Percentiles rank a stretch among this genome's conserved stretches.
Evolutionary conservation across 345 rosid genomes (phyloP).

Genomic region (Cardamine chenopodiifolia): DNA sequence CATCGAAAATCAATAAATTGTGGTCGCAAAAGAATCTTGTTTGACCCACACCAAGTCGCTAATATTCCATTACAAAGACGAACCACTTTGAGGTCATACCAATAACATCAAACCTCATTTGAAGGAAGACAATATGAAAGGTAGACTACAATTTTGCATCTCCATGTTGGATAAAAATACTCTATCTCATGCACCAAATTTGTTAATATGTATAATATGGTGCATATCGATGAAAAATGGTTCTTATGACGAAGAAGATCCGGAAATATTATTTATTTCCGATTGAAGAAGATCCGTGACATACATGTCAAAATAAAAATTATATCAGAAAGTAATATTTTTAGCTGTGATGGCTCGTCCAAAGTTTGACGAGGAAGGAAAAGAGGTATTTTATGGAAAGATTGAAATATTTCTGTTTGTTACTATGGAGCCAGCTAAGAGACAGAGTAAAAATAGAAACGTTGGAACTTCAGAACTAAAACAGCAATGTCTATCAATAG

Average conservation of each 20-base stretch:
- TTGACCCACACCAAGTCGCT: too few relatives aligned
- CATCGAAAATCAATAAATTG: neutral
- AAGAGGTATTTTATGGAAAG: constrained; percentile 1
- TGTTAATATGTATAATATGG: neutral
- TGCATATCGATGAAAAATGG: neutral
- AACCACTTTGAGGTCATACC: neutral
- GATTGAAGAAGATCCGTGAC: neutral
- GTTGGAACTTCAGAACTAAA: neutral
- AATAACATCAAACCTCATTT: neutral
- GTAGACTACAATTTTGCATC: neutral
- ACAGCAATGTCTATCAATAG: neutral
- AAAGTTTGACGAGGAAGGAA: neutral
- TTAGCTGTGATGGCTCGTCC: constrained; percentile 16
- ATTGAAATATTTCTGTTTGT: neutral
- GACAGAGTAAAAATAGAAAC: constrained; percentile 12
- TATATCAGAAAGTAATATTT: constrained; percentile 18
- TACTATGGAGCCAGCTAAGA: neutral
- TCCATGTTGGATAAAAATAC: neutral
- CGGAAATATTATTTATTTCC: constrained; percentile 2
- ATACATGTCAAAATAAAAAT: neutral
- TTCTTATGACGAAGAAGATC: constrained; percentile 1
- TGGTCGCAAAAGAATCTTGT: too few relatives aligned
- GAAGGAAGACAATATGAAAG: neutral
- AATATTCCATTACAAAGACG: too few relatives aligned
- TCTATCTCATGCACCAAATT: neutral